These are phyloP conservation scores for Clarireedia sp. DNA, from an alignment of 2,329 filamentous ascomycete species.

Conservation along the genomic window DNA sequence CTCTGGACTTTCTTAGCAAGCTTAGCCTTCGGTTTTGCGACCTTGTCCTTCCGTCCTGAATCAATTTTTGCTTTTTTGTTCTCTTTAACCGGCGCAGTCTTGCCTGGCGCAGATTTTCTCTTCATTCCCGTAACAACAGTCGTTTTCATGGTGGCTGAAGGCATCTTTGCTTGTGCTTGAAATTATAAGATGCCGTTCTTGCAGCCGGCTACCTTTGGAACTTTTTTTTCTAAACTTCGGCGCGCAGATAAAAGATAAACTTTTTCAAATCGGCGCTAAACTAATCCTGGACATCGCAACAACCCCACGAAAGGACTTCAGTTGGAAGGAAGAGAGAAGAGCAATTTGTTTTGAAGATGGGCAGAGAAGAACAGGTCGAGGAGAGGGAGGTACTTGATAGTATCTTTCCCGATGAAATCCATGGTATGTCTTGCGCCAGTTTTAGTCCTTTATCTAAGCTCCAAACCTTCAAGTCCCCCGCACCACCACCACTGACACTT, in stretches of 20 bases:
- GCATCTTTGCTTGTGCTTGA: conserved; percentile 21
- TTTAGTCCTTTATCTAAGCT: conserved; percentile 3
- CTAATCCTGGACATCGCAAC: conserved; percentile 13
- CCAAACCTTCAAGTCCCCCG: background rate
- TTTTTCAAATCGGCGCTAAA: conserved; percentile 17
- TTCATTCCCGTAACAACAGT: conserved; percentile 42
- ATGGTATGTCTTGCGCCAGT: conserved; percentile 45
- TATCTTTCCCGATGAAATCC: conserved; percentile 97
- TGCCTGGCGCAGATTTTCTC: conserved; percentile 45
- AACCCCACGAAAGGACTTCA: conserved; percentile 4
- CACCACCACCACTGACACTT: background rate
- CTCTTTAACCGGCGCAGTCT: conserved; percentile 36
- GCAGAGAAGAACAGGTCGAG: conserved; percentile 82
- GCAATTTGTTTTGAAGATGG: conserved; percentile 39
- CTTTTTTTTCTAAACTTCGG: conserved; percentile 13
- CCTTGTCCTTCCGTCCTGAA: conserved; percentile 7
- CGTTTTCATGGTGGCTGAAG: conserved; percentile 35
- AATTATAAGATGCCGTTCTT: background rate
- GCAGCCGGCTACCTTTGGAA: conserved; percentile 3
- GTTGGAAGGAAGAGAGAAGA: background rate
- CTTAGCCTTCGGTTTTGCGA: conserved; percentile 11
- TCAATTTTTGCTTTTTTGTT: conserved; percentile 45
- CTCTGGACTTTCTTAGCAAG: conserved; percentile 28
- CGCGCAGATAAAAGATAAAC: conserved; percentile 10
- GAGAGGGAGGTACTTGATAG: conserved; percentile 97